phyloP scores from a whole-genome alignment of 108 stramenopile genomes.

The Pseudonitzschia multiseries region DNA sequence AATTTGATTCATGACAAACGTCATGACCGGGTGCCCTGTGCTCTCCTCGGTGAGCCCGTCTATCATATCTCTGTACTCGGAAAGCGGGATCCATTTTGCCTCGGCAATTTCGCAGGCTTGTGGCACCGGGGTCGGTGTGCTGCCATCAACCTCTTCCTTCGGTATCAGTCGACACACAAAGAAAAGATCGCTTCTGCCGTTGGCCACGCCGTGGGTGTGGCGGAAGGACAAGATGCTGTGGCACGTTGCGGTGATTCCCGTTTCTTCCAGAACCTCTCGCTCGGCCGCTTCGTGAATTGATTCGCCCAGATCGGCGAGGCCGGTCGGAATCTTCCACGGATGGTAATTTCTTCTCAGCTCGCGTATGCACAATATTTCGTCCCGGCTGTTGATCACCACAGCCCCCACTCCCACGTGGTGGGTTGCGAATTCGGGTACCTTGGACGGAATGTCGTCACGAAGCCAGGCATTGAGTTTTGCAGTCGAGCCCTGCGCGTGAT shows the following conservation, averaged over 20 bases:
- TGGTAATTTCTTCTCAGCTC: slow-evolving; percentile 70
- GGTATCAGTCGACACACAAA: slow-evolving; percentile 80
- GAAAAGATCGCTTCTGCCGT: slow-evolving; percentile 74
- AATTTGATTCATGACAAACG: slow-evolving; percentile 50
- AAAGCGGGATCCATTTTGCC: slow-evolving; percentile 64
- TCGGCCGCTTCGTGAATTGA: slow-evolving; percentile 67
- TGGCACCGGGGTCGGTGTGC: slow-evolving; percentile 52
- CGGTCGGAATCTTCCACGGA: slow-evolving; percentile 89
- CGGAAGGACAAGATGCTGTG: slow-evolving; percentile 73
- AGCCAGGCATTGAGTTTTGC: slow-evolving; percentile 69
- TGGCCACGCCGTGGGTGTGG: slow-evolving; percentile 74
- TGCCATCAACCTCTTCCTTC: slow-evolving; percentile 42
- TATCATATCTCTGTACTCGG: slow-evolving; percentile 65
- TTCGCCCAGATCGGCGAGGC: slow-evolving; percentile 81
- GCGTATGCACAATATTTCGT: slow-evolving; percentile 76
- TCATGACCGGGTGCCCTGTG: slow-evolving; percentile 78
- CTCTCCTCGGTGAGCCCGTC: slow-evolving; percentile 38
- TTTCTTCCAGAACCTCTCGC: slow-evolving; percentile 90
- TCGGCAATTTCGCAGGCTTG: slow-evolving; percentile 72
- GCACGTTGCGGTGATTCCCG: slow-evolving; percentile 71
- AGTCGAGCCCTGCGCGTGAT: slow-evolving; percentile 56
- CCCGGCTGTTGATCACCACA: slow-evolving; percentile 56
- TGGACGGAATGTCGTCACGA: slow-evolving; percentile 34
- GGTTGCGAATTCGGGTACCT: slow-evolving; percentile 76
- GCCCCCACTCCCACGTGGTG: slow-evolving; percentile 76